Base-by-base conservation (phyloP, 805 yeast species). In the Danielia oregonensis region DNA sequence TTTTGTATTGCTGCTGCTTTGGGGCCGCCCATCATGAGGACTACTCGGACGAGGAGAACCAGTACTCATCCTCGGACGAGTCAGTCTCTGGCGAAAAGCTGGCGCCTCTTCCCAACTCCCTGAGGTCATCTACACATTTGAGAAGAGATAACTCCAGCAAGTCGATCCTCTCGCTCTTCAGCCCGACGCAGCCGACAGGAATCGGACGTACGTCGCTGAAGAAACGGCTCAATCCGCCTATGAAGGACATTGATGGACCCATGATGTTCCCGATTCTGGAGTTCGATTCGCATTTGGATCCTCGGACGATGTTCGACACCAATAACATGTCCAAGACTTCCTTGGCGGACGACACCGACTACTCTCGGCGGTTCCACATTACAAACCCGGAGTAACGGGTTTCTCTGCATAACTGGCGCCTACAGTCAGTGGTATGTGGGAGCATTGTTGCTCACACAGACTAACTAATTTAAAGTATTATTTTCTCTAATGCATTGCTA, bases 1-100 rank as follows among this genome's bases (percentile, higher is more conserved):
- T 81, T 2, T 26, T 75, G 9, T 72, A 41, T 40, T 71, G 49
- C 62, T 74, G 61, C 55, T 70, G 52, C 21, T 46, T 37, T 23
- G 52, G 38, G 4, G 47, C 36, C 8, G 36, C 41, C 24, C 33
- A 30, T 24, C 43, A 41, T 26, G 61, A 57, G 40, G 55, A 46
- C 22, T 63, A 46, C 44, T 53, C 63, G 11, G 70, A 66, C 36
- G 70, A 65, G 34, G 71, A 66, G 36, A 60, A 57, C 37, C 68
- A 60, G 31, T 54, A 48, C 43, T 54, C 65, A 1, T 57, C 63
- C 12, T 68, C 61, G 30, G 64, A 59, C 11, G 32, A 44, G 17
- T 53, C 58, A 3, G 27, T 49, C 12, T 40, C 40, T 25, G 46
- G 51, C 19, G 56, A 54, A 26, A 52, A 52, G 32, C 37, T 29